A percentile compares a stretch with the other conserved stretches of the same genome.
phyloP scores from a whole-genome alignment of 495 filamentous ascomycete genomes.

The Bacidia gigantensis region DNA sequence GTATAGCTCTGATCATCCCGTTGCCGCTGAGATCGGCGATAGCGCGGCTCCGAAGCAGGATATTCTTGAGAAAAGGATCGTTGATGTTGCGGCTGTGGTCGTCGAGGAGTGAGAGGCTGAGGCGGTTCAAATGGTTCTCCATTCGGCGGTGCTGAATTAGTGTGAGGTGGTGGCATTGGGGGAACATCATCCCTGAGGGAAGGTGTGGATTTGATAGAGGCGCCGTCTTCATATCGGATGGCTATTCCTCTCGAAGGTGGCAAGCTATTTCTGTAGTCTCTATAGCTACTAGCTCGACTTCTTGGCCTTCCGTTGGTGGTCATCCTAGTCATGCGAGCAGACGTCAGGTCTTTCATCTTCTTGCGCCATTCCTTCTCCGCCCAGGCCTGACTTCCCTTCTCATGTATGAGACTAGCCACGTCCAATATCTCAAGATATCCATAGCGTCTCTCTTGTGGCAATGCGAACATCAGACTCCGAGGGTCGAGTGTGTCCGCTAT shows the following conservation, averaged over 20 bases:
- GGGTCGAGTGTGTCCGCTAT: conserved; percentile 76
- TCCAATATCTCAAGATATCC: conserved; percentile 86
- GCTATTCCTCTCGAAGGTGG: conserved; percentile 32
- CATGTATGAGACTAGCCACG: conserved; percentile 63
- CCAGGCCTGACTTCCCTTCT: conserved; percentile 65
- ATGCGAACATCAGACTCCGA: conserved; percentile 93
- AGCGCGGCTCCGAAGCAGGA: conserved; percentile 24
- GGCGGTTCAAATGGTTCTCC: conserved; percentile 31
- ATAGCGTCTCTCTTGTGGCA: conserved; percentile 77
- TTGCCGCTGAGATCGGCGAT: conserved; percentile 32
- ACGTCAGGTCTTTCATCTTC: conserved; percentile 78
- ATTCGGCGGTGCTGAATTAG: conserved; percentile 27
- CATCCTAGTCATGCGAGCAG: conserved; percentile 49
- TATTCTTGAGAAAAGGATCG: conserved; percentile 21
- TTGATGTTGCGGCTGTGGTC: conserved; percentile 25
- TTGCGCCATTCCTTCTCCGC: conserved; percentile 81
- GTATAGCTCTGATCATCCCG: conserved; percentile 23
- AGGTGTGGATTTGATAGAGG: conserved; percentile 41
- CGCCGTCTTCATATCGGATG: conserved; percentile 53
- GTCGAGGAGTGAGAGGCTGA: conserved; percentile 3
- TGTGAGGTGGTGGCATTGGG: conserved; percentile 18
- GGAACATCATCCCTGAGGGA: conserved; percentile 28
- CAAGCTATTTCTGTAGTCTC: conserved; percentile 55
- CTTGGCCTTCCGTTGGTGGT: conserved; percentile 34
- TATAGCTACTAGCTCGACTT: conserved; percentile 46